Evolutionary conservation across 1,139 yeast genomes (phyloP).

Genomic region (Lodderomyces metapsilosis): DNA sequence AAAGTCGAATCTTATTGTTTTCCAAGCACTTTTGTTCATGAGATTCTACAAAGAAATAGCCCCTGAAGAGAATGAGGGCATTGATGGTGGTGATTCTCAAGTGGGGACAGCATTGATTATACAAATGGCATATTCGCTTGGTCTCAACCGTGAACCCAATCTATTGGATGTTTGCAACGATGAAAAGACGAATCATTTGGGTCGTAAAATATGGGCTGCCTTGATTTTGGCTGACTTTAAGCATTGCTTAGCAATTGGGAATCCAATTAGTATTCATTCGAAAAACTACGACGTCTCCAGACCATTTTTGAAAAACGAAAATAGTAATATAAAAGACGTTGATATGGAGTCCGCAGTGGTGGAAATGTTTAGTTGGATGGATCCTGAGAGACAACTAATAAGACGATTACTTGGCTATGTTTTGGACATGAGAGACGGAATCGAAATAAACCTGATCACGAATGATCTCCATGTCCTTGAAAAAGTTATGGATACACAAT

Average conservation of each 20-base stretch:
- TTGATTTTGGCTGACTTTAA: conserved; percentile 32
- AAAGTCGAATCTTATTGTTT: conserved; percentile 23
- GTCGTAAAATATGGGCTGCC: conserved; percentile 52
- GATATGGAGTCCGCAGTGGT: conserved; percentile 16
- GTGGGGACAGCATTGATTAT: conserved; percentile 36
- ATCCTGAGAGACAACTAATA: conserved; percentile 8
- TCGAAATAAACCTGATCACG: conserved; percentile 18
- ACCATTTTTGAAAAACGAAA: conserved; percentile 25
- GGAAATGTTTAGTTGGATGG: conserved; percentile 11
- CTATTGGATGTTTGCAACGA: conserved; percentile 21
- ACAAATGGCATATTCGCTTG: conserved; percentile 43
- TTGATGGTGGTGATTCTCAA: conserved; percentile 43
- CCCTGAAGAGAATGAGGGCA: conserved; percentile 50
- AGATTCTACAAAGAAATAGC: conserved; percentile 46
- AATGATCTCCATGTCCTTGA: conserved; percentile 19
- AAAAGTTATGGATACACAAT: conserved; percentile 10
- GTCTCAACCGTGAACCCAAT: conserved; percentile 44
- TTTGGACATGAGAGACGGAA: conserved; percentile 18
- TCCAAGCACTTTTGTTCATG: conserved; percentile 38
- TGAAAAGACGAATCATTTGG: conserved; percentile 31
- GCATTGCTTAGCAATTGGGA: conserved; percentile 40
- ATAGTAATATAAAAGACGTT: conserved; percentile 12
- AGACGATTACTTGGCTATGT: conserved; percentile 14
- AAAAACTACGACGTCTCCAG: conserved; percentile 34
- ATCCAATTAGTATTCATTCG: conserved; percentile 28